Base-by-base conservation (phyloP, 257 asterid species). In the Thymus mandschuricus region DNA sequence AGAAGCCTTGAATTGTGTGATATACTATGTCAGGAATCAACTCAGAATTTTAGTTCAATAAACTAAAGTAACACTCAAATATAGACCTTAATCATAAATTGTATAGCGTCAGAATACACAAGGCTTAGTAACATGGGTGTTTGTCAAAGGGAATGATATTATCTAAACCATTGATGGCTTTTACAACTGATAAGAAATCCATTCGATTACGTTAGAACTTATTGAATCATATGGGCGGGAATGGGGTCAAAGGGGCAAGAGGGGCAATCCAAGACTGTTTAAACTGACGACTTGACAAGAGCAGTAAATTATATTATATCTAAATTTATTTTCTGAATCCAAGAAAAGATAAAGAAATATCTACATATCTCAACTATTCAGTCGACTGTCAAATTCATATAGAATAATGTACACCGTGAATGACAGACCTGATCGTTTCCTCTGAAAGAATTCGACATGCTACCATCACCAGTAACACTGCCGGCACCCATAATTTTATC, bases 361-460 rank as follows among this genome's bases (percentile, higher is more conserved):
- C 5, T 8, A 30, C 8, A 27, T 6, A 65, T 28, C 5, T 57
- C 31, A 12, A 6, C 15, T 15, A 55, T 8, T 50, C 71, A 30
- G 45, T 5, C 11, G 31, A 35, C 50, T 8, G n/a, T 3, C 13
- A 62, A 2, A 43, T 1, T 2, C 21, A 21, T 63, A 35, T 10
- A 43, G 10, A 27, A 40, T 4, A 31, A 44, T 8, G 11, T 45
- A 33, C 31, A 58, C 8, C 5, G 6, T 21, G 2, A 83, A 76
- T 70, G 79, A 62, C 69, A 75, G 81, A 93, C 98, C 98, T 93
- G 98, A 48, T 93, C 98, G 70, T 87, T 89, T 64, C 89, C 88
- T 30, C 98, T 86, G 69, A 87, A 91, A 11, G 97, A 89, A 81
- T 87, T 93, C 4, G 98, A 86, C 84, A 89, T 81, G 90, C 91